Percentiles rank a stretch among this genome's conserved stretches.
Conservation (phyloP, 805 yeast genomes). For the Saccharomycopsis javanensis region DNA sequence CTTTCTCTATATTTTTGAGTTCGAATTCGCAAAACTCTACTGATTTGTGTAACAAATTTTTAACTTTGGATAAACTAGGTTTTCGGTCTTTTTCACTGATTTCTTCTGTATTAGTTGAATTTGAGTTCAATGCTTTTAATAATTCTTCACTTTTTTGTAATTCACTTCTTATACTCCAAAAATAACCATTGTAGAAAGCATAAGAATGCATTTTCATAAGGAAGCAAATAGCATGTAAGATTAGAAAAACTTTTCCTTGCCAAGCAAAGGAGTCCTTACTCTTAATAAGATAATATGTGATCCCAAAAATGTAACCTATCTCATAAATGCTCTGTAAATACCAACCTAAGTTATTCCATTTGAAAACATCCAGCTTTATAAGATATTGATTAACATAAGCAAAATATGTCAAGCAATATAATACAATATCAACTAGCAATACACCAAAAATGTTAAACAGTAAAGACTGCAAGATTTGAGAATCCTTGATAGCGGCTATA, state of each 20-base stretch:
- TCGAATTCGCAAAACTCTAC: constrained; percentile 66
- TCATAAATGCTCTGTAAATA: constrained; percentile 50
- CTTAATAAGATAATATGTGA: constrained; percentile 45
- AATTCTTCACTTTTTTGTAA: constrained; percentile 38
- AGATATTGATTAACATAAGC: constrained; percentile 49
- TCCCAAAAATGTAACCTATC: constrained; percentile 40
- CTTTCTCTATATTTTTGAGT: constrained; percentile 36
- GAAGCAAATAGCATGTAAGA: constrained; percentile 75
- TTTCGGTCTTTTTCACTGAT: not conserved
- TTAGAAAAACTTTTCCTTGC: constrained; percentile 81
- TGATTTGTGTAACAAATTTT: constrained; percentile 35
- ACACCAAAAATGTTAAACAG: constrained; percentile 52
- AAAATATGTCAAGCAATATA: constrained; percentile 64
- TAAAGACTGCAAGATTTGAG: constrained; percentile 50
- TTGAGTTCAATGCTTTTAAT: constrained; percentile 28
- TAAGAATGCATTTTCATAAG: constrained; percentile 95
- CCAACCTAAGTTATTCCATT: constrained; percentile 65
- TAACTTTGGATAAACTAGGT: constrained; percentile 19
- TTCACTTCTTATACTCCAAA: constrained; percentile 57
- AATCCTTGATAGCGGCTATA: constrained; percentile 24
- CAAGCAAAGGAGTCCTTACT: constrained; percentile 51
- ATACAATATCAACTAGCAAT: constrained; percentile 60
- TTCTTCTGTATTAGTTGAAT: constrained; percentile 25
- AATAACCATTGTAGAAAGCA: constrained; percentile 83
- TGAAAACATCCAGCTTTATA: constrained; percentile 35